Evolutionary conservation across 2,329 filamentous ascomycete species (phyloP).

Genomic region (Fusarium graminum): DNA sequence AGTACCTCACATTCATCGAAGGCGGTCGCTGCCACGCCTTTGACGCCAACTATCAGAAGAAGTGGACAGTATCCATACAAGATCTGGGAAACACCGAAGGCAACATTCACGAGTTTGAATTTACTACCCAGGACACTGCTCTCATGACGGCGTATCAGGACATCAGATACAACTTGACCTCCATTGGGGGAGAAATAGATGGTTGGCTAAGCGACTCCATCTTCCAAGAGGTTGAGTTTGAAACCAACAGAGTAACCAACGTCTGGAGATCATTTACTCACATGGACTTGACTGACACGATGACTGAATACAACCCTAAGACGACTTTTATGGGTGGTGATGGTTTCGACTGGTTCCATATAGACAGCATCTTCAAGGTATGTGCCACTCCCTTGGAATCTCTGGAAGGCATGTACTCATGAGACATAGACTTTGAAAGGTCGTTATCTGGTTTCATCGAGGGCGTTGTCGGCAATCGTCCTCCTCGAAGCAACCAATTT

Average conservation of each 20-base stretch:
- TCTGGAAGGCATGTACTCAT: background rate
- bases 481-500: conserved; percentile 49
- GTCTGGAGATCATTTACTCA: conserved; percentile 47
- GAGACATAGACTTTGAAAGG: conserved; percentile 44
- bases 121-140: conserved; percentile 37
- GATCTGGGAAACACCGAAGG: conserved; percentile 30
- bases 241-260: conserved; percentile 42
- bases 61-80: conserved; percentile 36
- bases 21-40: conserved; percentile 40
- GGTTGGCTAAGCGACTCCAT: conserved; percentile 43
- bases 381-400: background rate
- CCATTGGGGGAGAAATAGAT: conserved; percentile 38
- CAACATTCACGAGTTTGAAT: conserved; percentile 46
- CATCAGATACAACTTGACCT: conserved; percentile 43
- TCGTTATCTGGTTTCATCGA: conserved; percentile 54
- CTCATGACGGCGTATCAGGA: conserved; percentile 45
- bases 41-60: conserved; percentile 40
- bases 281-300: conserved; percentile 39
- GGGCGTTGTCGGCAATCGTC: conserved; percentile 49
- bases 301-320: conserved; percentile 35
- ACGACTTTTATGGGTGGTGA: conserved; percentile 39
- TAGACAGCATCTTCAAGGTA: conserved; percentile 49
- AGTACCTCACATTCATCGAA: conserved; percentile 45
- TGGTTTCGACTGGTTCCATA: conserved; percentile 49
- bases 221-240: conserved; percentile 44